phyloP scores from a whole-genome alignment of 164 flowering plant genomes.

The Nelumbo lutea region DNA sequence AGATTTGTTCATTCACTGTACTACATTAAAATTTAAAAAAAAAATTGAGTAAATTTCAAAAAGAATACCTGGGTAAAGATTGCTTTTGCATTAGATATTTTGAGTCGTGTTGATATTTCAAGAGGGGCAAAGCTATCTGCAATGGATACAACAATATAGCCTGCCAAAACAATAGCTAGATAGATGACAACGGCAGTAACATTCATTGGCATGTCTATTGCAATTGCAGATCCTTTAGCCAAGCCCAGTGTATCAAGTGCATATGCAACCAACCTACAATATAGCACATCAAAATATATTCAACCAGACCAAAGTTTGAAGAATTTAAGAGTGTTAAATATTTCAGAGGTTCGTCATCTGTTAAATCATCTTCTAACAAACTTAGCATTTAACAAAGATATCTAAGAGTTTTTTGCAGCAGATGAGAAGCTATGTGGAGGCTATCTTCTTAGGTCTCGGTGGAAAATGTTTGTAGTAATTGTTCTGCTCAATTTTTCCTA shows the following conservation, averaged over 20 bases:
- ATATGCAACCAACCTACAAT: constrained; percentile 76
- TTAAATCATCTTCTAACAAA: neutral
- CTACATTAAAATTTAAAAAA: constrained; percentile 3
- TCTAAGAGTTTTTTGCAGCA: too few species aligned
- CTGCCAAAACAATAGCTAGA: constrained; percentile 82
- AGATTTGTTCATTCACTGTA: neutral
- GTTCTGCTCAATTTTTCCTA: too few species aligned
- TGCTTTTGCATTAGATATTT: constrained; percentile 70
- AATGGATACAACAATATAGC: constrained; percentile 88
- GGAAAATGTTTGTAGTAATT: too few species aligned
- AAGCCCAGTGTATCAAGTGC: constrained; percentile 60
- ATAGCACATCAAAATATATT: too few species aligned
- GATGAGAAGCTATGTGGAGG: too few species aligned
- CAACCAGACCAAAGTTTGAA: neutral
- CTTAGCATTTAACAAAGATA: neutral
- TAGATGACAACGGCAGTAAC: constrained; percentile 76
- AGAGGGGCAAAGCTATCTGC: constrained; percentile 91
- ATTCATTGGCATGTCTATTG: constrained; percentile 97
- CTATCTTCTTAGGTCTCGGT: too few species aligned
- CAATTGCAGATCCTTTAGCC: constrained; percentile 81
- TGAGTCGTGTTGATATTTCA: constrained; percentile 79
- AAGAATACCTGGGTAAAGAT: constrained; percentile 82
- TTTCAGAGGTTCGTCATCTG: neutral
- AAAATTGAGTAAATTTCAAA: neutral
- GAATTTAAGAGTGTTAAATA: neutral